These are phyloP conservation scores for Fusarium annulatum DNA, from an alignment of 2,329 filamentous ascomycete genomes.

Conservation along the genomic window DNA sequence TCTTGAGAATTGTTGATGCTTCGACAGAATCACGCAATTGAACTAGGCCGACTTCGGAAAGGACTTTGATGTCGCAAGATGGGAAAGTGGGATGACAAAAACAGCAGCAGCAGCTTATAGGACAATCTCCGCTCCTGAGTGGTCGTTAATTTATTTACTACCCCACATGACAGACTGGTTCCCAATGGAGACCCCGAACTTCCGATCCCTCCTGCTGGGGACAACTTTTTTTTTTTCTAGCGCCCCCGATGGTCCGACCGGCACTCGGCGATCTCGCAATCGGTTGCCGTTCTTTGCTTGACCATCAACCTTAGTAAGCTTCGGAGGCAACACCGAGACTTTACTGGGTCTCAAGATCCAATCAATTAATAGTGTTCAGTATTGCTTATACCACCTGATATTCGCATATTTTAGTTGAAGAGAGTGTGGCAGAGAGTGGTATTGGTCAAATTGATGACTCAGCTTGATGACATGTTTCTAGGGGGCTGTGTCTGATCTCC, in stretches of 20 bases:
- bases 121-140: accelerated
- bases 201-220: constrained; percentile 29
- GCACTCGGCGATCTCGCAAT: constrained; percentile 39
- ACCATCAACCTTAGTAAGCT: neutral
- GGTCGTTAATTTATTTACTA: constrained; percentile 6
- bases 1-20: constrained; percentile 51
- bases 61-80: constrained; percentile 43
- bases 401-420: neutral
- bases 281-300: constrained; percentile 31
- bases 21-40: constrained; percentile 56
- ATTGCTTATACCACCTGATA: neutral
- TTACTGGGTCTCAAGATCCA: neutral
- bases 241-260: constrained; percentile 42
- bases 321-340: constrained; percentile 5
- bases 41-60: constrained; percentile 47
- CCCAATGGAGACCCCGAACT: constrained; percentile 43
- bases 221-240: constrained; percentile 19
- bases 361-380: neutral
- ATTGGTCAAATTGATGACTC: neutral
- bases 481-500: neutral
- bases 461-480: neutral
- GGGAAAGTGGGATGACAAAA: constrained; percentile 31
- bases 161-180: constrained; percentile 30
- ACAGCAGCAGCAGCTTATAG: neutral
- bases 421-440: neutral